These are phyloP conservation scores for Rubroshorea leprosula DNA, from an alignment of 345 rosid genomes.

Conservation along the genomic window DNA sequence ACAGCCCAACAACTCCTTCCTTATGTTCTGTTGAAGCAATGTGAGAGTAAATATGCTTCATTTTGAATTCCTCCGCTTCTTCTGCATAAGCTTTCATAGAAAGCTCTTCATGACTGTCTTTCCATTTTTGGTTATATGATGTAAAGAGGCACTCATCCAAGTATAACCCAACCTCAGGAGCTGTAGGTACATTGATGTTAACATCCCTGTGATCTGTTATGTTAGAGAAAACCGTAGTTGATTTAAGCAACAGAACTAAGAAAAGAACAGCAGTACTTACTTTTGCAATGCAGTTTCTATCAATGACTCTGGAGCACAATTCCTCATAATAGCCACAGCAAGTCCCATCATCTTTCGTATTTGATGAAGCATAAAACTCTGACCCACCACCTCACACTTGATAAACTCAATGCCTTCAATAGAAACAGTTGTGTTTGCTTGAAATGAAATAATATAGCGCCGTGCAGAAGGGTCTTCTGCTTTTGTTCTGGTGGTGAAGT, in stretches of 20 bases:
- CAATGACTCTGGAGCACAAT: constrained; percentile 66
- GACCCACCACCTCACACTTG: constrained; percentile 93
- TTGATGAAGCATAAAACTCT: constrained; percentile 99
- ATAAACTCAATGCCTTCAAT: constrained; percentile 80
- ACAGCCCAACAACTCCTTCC: constrained; percentile 80
- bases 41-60: constrained; percentile 81
- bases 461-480: constrained; percentile 82
- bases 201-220: constrained; percentile 44
- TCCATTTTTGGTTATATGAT: constrained; percentile 79
- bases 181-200: constrained; percentile 68
- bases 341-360: constrained; percentile 91
- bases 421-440: constrained; percentile 41
- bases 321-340: constrained; percentile 82
- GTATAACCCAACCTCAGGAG: constrained; percentile 96
- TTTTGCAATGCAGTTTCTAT: constrained; percentile 60
- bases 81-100: constrained; percentile 70
- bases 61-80: constrained; percentile 77
- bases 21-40: constrained; percentile 75
- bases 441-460: constrained; percentile 69
- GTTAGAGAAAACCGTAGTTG: background rate
- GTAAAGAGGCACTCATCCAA: constrained; percentile 88
- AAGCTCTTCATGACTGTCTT: constrained; percentile 76
- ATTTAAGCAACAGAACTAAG: background rate
- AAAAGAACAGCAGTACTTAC: constrained; percentile 29
- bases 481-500: constrained; percentile 84